These are phyloP conservation scores for Senecio squalidus DNA, from an alignment of 140 eudicot genomes.

Conservation along the genomic window DNA sequence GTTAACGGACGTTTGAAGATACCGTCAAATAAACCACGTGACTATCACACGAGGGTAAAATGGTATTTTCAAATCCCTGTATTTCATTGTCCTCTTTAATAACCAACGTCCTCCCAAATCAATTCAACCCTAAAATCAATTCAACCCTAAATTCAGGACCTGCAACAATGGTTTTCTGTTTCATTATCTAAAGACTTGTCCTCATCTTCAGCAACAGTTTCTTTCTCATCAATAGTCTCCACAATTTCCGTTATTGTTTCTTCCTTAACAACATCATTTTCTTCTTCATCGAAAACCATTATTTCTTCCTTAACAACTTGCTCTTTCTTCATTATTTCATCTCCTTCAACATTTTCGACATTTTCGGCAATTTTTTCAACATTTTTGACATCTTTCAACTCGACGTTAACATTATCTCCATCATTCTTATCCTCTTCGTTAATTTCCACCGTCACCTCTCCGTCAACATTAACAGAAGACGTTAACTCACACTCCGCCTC, in stretches of 20 bases:
- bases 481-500: constrained; percentile 20
- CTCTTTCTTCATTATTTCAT: background rate
- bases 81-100: too few species aligned
- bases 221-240: constrained; percentile 14
- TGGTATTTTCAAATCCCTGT: too few species aligned
- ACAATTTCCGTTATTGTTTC: constrained; percentile 5
- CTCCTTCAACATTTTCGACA: background rate
- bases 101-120: too few species aligned
- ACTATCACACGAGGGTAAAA: too few species aligned
- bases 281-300: constrained; percentile 16
- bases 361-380: too few species aligned
- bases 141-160: too few species aligned
- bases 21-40: too few species aligned
- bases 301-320: constrained; percentile 11
- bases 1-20: too few species aligned
- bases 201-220: constrained; percentile 18
- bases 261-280: constrained; percentile 3
- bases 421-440: constrained; percentile 2
- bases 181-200: too few species aligned
- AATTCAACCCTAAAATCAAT: too few species aligned
- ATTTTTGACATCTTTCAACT: background rate
- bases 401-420: background rate
- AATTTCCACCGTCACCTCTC: constrained; percentile 12
- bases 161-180: too few species aligned
- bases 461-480: constrained; percentile 7